Base-by-base conservation (phyloP, 2,329 filamentous ascomycete genomes). In the Scedosporium minutisporum region DNA sequence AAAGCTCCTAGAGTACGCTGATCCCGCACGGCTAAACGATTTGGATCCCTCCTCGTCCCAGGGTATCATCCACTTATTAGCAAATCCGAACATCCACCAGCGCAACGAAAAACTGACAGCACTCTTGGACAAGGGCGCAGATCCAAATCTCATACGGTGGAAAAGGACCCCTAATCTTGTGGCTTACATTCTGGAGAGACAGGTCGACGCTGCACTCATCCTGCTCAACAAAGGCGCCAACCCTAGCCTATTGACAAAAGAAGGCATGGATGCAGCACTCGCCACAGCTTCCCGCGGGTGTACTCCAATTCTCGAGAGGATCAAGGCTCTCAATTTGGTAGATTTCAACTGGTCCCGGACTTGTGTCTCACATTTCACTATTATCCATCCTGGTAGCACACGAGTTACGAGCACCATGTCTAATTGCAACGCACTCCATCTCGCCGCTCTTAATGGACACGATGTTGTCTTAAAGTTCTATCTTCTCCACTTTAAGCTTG, bases 371-470 rank as follows among this genome's bases (percentile, higher is more conserved):
- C 63, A 63, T 33, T 66, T 66, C 55, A 63, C 62, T 7, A 41
- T 66, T 6, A 46, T 33, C 27, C 64, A 65, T n/a, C 48, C 42
- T 6, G 60, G 60, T 9, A 60, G 58, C 25, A n/a, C 42, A 23
- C 60, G 53, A 23, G 27, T 61, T 10, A 61, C 60, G 29, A 61
- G 48, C n/a, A 61, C 60, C 9, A 48, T 48, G 18, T 57, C 60
- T 4, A 61, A 59, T 18, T 65, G 63, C 61, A 66, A 63, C 14
- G 60, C 62, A 1, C 58, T 66, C 25, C 65, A 66, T 23, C 48
- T 66, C 16, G 60, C 65, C 1, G 63, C 63, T 16, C 65, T 66
- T 51, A 65, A 66, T 58, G 61, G 61, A 10, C 58, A 62, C 23
- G 62, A 64, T 27, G n/a, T 63, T 3, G 60, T 62, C 18, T 23